Base-by-base conservation (phyloP, 345 rosid genomes). In the Ceriops zippeliana region DNA sequence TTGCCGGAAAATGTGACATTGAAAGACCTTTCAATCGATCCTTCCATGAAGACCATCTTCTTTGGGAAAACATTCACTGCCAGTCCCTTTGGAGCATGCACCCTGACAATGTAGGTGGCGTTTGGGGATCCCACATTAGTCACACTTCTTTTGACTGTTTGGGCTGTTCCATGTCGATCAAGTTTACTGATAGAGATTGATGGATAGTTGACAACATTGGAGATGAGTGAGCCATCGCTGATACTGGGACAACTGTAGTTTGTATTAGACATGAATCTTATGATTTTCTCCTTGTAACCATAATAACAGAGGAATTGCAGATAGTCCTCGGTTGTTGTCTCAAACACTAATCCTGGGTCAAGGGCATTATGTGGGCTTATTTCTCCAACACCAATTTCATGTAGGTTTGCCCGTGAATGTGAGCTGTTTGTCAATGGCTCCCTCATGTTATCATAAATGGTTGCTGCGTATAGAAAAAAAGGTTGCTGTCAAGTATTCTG, bases 331-430 rank as follows among this genome's bases (percentile, higher is more conserved):
- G 66, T 70, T 28, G 83, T 81, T 60, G 90, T 87, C 73, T 87
- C 85, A 27, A 86, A 87, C n/a, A 87, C 86, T 63, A 91, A 61
- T 42, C 97, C 97, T 15, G 97, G 97, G 65, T 87, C 69, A 21
- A 87, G 82, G 31, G 97, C 96, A 68, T 67, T 78, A 4, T 68
- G 65, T 5, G 90, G 97, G 47, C 64, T 80, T 35, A 89, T 80
- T 77, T 86, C 93, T 66, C 97, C 97, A 7, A 68, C 91, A 3
- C 97, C 97, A 37, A 73, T 74, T 35, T 91, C 96, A 54, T 82
- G 91, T 38, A 90, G 89, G 64, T 61, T 89, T 16, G 93, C 82
- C 1, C 22, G 42, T 63, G 61, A 70, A 24, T 78, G 76, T 13
- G 89, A 77, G 63, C 81, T 84, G 73, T 83, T 86, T 16, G 68